Base-by-base conservation (phyloP, 2,329 filamentous ascomycete genomes). In the Aspergillus puulaauensis region DNA sequence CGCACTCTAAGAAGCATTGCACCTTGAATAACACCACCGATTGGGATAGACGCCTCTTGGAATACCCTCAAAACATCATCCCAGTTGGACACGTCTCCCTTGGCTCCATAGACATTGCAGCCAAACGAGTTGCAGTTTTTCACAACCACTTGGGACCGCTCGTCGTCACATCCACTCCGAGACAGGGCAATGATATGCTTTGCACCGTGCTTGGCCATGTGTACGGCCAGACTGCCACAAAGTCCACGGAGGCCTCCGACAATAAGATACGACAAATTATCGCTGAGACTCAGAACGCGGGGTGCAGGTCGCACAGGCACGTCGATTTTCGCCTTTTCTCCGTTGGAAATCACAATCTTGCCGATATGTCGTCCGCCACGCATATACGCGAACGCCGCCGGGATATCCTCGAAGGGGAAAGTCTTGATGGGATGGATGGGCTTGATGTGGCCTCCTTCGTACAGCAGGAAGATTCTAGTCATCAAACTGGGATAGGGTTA, bases 331-430 rank as follows among this genome's bases (percentile, higher is more conserved):
- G 12, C n/a, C 4, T n/a, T 7, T 23, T 23, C 24, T 5, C 27
- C 27, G 9, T 31, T 3, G n/a, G 46, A 48, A 31, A 48, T 35
- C 12, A 77, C 71, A 2, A 77, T 61, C 58, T 77, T 78, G 7
- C 77, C 76, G 1, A 75, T 69, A 48, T 76, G 74, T 2, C 63
- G 61, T 0, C 74, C 74, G 2, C 62, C 47, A 6, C 69, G 68
- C 44, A 78, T 68, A 52, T 62, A 67, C 2, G 45, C 37, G 14
- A 77, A 59, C 0, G 73, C 75, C 7, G 53, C 23, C 2, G 43
- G 27, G 9, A 62, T 48, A 17, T 62, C 23, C 11, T 24, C 40
- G 33, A 41, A 44, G 6, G 12, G 12, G 24, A 43, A 52, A 2
- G 35, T 12, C 9, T 5, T 47, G 3, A 41, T 37, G n/a, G 45